Conservation (phyloP, 345 rosid genomes). For the Salix brachista region DNA sequence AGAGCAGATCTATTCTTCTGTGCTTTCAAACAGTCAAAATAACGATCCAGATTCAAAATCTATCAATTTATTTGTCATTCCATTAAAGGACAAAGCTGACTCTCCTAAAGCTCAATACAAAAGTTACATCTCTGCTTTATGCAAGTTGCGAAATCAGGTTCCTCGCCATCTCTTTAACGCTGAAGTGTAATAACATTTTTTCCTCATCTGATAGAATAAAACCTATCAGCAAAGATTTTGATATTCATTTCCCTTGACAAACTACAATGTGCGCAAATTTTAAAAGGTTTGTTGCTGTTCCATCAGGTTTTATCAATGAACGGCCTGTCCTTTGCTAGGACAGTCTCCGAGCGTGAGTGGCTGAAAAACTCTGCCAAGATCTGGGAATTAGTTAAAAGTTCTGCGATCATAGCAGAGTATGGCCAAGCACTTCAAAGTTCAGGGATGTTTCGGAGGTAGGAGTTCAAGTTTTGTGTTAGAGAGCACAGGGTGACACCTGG, state of each 20-base stretch:
- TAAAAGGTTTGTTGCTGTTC: neutral
- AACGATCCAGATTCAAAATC: slow-evolving; percentile 22
- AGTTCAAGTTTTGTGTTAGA: neutral
- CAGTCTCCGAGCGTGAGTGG: slow-evolving; percentile 83
- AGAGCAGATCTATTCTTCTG: slow-evolving; percentile 7
- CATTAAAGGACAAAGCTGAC: slow-evolving; percentile 47
- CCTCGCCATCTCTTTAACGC: neutral
- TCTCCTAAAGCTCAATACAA: slow-evolving; percentile 38
- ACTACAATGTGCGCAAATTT: neutral
- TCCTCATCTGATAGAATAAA: neutral
- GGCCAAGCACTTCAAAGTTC: slow-evolving; percentile 48
- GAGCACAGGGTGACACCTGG: neutral
- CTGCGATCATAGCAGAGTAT: slow-evolving; percentile 58
- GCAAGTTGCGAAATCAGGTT: slow-evolving; percentile 67
- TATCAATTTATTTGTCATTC: slow-evolving; percentile 44
- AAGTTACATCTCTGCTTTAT: slow-evolving; percentile 46
- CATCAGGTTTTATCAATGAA: slow-evolving; percentile 60
- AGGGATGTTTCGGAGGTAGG: slow-evolving; percentile 64
- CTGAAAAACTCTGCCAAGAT: slow-evolving; percentile 70
- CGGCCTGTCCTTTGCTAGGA: slow-evolving; percentile 47
- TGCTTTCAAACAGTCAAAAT: neutral
- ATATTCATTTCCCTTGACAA: neutral
- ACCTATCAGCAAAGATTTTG: no score
- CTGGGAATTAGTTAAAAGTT: slow-evolving; percentile 76
- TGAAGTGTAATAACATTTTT: neutral